phyloP scores from a whole-genome alignment of 805 yeast species.

The Cyberlindnera euphorbiiphila region DNA sequence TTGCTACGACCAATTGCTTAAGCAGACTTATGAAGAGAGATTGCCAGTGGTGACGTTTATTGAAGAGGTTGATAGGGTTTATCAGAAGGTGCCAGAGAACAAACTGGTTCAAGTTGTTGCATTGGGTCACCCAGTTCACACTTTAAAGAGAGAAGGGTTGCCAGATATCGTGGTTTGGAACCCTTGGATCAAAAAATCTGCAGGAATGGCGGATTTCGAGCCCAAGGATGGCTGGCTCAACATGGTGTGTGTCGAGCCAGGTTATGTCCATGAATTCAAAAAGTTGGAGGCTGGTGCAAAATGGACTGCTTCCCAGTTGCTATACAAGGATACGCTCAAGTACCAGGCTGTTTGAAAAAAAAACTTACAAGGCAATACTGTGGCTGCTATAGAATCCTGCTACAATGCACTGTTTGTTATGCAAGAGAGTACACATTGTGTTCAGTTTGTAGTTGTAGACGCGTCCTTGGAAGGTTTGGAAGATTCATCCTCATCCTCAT shows the following conservation, averaged over 20 bases:
- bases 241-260: slow-evolving; percentile 96
- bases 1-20: slow-evolving; percentile 73
- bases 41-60: slow-evolving; percentile 65
- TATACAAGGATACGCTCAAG: slow-evolving; percentile 53
- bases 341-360: slow-evolving; percentile 48
- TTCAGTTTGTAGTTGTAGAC: no score
- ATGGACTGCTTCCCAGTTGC: slow-evolving; percentile 71
- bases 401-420: no score
- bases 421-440: no score
- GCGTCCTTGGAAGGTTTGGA: no score
- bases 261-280: slow-evolving; percentile 70
- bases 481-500: slow-evolving; percentile 25
- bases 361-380: no score
- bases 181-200: slow-evolving; percentile 88
- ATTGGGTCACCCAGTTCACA: slow-evolving; percentile 66
- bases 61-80: slow-evolving; percentile 84
- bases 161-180: slow-evolving; percentile 90
- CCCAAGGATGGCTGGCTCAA: slow-evolving; percentile 80
- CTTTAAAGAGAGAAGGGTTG: slow-evolving; percentile 59
- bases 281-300: slow-evolving; percentile 62
- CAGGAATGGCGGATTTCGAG: slow-evolving; percentile 79
- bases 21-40: slow-evolving; percentile 59
- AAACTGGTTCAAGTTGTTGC: slow-evolving; percentile 66
- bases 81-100: slow-evolving; percentile 52
- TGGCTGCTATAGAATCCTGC: no score